A percentile compares a stretch with the other conserved stretches of the same genome.
These are phyloP conservation scores for Diospyros kaki DNA, from an alignment of 148 eudicot genomes.

Conservation along the genomic window DNA sequence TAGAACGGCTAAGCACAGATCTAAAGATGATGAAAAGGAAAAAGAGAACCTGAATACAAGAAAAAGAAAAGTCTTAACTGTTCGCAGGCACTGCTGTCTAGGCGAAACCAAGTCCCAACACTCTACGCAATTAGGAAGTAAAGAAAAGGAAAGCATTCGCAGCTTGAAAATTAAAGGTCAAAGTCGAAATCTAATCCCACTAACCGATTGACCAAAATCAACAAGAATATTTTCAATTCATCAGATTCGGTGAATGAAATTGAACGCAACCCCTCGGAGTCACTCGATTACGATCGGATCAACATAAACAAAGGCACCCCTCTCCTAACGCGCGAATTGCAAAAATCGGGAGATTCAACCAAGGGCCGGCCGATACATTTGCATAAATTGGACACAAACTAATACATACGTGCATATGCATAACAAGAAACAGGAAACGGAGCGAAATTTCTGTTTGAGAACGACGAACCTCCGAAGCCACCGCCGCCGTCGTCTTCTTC, in stretches of 20 bases:
- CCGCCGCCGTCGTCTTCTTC: neutral
- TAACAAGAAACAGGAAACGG: neutral
- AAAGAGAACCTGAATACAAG: no score
- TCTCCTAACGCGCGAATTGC: neutral
- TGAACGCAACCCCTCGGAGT: neutral
- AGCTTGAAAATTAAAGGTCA: no score
- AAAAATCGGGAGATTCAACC: neutral
- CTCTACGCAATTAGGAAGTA: no score
- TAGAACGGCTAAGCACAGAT: no score
- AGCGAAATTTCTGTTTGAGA: neutral
- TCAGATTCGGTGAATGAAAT: neutral
- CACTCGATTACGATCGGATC: neutral
- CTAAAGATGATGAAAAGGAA: no score
- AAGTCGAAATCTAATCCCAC: neutral
- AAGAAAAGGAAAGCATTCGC: no score
- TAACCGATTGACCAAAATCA: neutral
- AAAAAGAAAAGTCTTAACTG: no score
- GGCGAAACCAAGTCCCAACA: no score
- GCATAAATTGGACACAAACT: no score
- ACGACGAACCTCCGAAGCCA: constrained; percentile 3
- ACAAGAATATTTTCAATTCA: neutral
- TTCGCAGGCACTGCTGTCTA: no score
- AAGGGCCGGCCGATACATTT: neutral
- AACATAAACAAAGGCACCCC: neutral
- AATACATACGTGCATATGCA: neutral